Base-by-base conservation (phyloP, 2,329 filamentous ascomycete genomes). In the Penicillium nordicum region DNA sequence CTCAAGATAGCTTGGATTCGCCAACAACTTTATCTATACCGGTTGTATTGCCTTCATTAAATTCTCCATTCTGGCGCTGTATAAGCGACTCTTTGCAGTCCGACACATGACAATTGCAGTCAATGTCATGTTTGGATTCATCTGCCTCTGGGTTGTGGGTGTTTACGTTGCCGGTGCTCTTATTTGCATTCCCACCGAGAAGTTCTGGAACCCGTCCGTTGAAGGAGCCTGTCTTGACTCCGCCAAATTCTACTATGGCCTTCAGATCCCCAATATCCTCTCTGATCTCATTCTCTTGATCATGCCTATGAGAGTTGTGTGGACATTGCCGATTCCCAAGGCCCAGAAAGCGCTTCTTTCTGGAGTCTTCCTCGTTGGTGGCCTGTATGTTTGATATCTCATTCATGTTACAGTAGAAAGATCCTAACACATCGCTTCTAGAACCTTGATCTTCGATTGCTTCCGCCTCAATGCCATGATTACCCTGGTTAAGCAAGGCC, bases 261-360 rank as follows among this genome's bases (percentile, higher is more conserved):
- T 61, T 29, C 67, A 69, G 29, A 65, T 71, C 18, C 69, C 69
- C 2, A 71, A 71, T 37, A 71, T 71, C 16, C 14, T 70, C 21
- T 63, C 68, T 0, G 69, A 71, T 40, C n/a, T 64, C 2, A 59
- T 70, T 11, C 54, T 71, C 8, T 57, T 71, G 9, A 21, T 64
- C 2, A 66, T 71, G 63, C 69, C 69, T 0, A 53, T 70, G 48
- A 60, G 56, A 23, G 55, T 67, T 5, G 67, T 71, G 5, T 68
- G 68, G 65, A 46, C 55, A 4, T 53, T 71, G 9, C 66, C 65
- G 0, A 65, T 70, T 18, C 40, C 66, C 1, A 67, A 62, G 18
- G 45, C 55, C 1, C 67, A 71, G 42, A 64, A 65, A 12, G 5
- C 61, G 5, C 55, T 68, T 21, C 55, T 71, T 11, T 67, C 67